Percentiles rank a stretch among this genome's conserved stretches.
phyloP scores from a whole-genome alignment of 1,284 basidiomycete genomes.

The Coriolopsis trogii region DNA sequence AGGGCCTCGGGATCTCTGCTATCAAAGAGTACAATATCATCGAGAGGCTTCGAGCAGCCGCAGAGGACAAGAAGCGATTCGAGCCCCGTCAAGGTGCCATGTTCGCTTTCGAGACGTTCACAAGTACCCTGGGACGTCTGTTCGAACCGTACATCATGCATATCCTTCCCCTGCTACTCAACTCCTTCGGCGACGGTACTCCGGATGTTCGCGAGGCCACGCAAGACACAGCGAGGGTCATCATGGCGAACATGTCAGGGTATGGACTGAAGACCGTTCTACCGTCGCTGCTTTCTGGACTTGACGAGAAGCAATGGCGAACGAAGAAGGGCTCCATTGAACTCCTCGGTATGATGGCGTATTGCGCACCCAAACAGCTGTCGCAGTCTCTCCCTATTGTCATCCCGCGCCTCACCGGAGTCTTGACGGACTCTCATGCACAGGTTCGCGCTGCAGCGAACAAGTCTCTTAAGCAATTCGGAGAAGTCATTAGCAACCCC shows the following conservation, averaged over 20 bases:
- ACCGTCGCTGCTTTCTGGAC: constrained; percentile 86
- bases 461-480: constrained; percentile 96
- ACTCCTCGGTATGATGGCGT: constrained; percentile 98
- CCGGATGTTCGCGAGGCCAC: constrained; percentile 95
- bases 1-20: constrained; percentile 84
- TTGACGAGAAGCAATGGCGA: constrained; percentile 99
- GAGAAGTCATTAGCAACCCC: constrained; percentile 93
- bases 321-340: constrained; percentile 99
- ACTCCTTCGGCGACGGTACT: constrained; percentile 89
- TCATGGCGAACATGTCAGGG: constrained; percentile 96
- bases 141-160: constrained; percentile 96
- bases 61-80: constrained; percentile 89
- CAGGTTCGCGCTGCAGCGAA: constrained; percentile 96
- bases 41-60: constrained; percentile 71
- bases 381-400: constrained; percentile 96
- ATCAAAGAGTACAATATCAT: constrained; percentile 89
- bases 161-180: constrained; percentile 85
- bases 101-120: constrained; percentile 95
- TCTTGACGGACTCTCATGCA: constrained; percentile 96
- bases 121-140: constrained; percentile 81
- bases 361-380: constrained; percentile 94
- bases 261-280: constrained; percentile 96
- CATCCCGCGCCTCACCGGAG: constrained; percentile 93
- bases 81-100: constrained; percentile 92
- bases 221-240: constrained; percentile 89